Evolutionary conservation across 352 stramenopile species (phyloP).

Genomic region (Phytophthora lateralis): DNA sequence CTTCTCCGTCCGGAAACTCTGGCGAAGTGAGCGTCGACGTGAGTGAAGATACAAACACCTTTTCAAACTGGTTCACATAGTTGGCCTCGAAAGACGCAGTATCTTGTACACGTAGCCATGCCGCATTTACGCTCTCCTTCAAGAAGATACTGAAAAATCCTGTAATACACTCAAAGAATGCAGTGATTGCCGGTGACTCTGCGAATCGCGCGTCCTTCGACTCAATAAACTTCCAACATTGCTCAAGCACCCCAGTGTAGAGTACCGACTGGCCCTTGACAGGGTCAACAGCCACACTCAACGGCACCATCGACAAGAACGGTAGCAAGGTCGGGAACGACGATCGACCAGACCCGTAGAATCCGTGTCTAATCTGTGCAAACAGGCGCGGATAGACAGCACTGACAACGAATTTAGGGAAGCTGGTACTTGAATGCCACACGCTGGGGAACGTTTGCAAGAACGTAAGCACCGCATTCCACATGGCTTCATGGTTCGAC

Average conservation of each 20-base stretch:
- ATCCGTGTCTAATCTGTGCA: slow-evolving; percentile 76
- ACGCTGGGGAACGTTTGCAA: slow-evolving; percentile 56
- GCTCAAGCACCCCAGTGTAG: slow-evolving; percentile 69
- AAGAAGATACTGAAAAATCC: slow-evolving; percentile 76
- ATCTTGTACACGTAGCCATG: slow-evolving; percentile 38
- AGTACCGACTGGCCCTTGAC: slow-evolving; percentile 46
- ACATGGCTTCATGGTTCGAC: slow-evolving; percentile 72
- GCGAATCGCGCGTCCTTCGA: slow-evolving; percentile 58
- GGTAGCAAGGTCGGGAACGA: slow-evolving; percentile 78
- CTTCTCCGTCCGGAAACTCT: slow-evolving; percentile 39
- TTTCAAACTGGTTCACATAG: slow-evolving; percentile 77
- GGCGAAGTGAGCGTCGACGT: slow-evolving; percentile 43
- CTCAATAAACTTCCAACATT: slow-evolving; percentile 74
- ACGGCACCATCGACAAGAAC: slow-evolving; percentile 74
- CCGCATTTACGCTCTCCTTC: slow-evolving; percentile 35
- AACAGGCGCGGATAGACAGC: slow-evolving; percentile 72
- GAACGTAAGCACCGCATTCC: slow-evolving; percentile 78
- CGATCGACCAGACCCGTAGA: slow-evolving; percentile 68
- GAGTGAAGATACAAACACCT: slow-evolving; percentile 52
- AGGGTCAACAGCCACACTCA: slow-evolving; percentile 56
- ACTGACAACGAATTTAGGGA: slow-evolving; percentile 67
- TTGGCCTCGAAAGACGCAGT: slow-evolving; percentile 24
- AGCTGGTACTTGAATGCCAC: slow-evolving; percentile 46
- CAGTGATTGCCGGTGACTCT: slow-evolving; percentile 57
- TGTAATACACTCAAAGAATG: slow-evolving; percentile 78